Percentiles rank a stretch among this genome's conserved stretches.
These are phyloP conservation scores for Alliaria petiolata DNA, from an alignment of 345 rosid species.

Conservation along the genomic window DNA sequence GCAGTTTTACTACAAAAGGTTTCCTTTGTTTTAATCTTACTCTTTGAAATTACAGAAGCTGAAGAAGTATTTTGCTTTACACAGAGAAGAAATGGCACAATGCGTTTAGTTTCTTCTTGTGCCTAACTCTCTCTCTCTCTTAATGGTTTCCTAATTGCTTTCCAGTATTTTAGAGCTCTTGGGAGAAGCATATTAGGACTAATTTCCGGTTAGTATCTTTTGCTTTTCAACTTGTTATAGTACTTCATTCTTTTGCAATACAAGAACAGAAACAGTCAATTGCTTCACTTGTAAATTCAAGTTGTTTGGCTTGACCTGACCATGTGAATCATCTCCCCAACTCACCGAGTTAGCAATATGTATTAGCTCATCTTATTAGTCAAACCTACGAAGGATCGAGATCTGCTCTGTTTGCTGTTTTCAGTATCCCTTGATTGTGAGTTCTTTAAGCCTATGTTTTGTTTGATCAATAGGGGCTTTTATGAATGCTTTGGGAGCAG, in stretches of 20 bases:
- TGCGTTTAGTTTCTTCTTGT: neutral
- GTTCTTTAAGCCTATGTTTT: conserved; percentile 3
- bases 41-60: neutral
- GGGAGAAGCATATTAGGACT: conserved; percentile 60
- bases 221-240: neutral
- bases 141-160: conserved; percentile 7
- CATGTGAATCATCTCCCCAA: neutral
- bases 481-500: conserved; percentile 68
- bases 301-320: neutral
- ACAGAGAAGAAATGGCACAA: neutral
- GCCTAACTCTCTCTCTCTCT: neutral
- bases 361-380: neutral
- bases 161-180: conserved; percentile 64
- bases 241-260: neutral
- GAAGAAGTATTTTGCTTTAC: neutral
- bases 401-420: neutral
- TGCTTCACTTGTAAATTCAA: neutral
- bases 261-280: neutral
- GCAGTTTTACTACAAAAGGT: neutral
- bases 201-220: conserved; percentile 54
- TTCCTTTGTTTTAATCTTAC: neutral
- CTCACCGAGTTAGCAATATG: neutral
- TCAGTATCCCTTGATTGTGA: neutral
- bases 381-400: neutral
- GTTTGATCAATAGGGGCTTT: conserved; percentile 53